Percentiles rank a stretch among this genome's conserved stretches.
phyloP scores from a whole-genome alignment of 2,329 filamentous ascomycete genomes.

The Clarireedia homoeocarpa region DNA sequence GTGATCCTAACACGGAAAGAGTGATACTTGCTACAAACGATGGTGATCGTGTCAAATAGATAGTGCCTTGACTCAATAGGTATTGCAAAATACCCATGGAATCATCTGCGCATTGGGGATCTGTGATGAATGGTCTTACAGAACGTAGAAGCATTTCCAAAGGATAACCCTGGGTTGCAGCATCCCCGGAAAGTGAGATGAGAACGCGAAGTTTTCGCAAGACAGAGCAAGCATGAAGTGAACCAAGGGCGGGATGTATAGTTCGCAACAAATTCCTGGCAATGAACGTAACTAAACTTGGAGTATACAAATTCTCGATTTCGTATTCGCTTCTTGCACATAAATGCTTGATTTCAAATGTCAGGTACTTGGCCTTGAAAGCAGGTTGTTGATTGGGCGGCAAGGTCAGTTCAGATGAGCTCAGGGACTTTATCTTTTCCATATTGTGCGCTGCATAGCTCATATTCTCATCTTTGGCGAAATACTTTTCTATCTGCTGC shows the following conservation, averaged over 20 bases:
- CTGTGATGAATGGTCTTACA: slow-evolving; percentile 68
- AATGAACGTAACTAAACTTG: slow-evolving; percentile 64
- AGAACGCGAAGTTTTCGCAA: slow-evolving; percentile 79
- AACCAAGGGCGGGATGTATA: slow-evolving; percentile 75
- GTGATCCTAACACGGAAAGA: slow-evolving; percentile 69
- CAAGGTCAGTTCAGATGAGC: slow-evolving; percentile 56
- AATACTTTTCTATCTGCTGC: slow-evolving; percentile 53
- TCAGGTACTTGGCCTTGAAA: slow-evolving; percentile 71
- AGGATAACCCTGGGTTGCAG: slow-evolving; percentile 71
- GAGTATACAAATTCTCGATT: slow-evolving; percentile 61
- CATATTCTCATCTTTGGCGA: slow-evolving; percentile 51
- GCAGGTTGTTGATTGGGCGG: slow-evolving; percentile 79
- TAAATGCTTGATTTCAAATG: slow-evolving; percentile 69
- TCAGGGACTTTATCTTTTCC: slow-evolving; percentile 59
- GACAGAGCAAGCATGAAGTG: slow-evolving; percentile 78
- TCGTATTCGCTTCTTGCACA: slow-evolving; percentile 65
- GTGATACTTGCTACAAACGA: slow-evolving; percentile 76
- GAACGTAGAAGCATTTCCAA: slow-evolving; percentile 85
- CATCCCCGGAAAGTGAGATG: slow-evolving; percentile 65
- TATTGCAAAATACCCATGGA: slow-evolving; percentile 81
- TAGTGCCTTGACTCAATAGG: slow-evolving; percentile 60
- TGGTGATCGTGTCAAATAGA: slow-evolving; percentile 56
- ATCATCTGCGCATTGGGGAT: slow-evolving; percentile 85
- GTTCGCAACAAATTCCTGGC: slow-evolving; percentile 72
- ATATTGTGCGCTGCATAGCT: slow-evolving; percentile 55